phyloP scores from a whole-genome alignment of 2,329 filamentous ascomycete species.

The Monosporascus cannonballus region DNA sequence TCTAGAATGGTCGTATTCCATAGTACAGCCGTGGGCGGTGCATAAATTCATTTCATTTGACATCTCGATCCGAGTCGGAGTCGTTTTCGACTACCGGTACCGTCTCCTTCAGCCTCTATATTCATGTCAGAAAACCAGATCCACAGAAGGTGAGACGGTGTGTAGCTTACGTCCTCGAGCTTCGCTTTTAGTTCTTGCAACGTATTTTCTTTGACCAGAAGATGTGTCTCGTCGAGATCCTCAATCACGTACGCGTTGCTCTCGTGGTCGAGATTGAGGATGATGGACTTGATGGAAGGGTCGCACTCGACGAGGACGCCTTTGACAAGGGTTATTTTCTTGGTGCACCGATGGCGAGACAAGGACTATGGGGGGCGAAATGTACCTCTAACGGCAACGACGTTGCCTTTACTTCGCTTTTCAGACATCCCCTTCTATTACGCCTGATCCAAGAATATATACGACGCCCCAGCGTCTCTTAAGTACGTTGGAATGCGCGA shows the following conservation, averaged over 20 bases:
- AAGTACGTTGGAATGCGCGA: too few species aligned
- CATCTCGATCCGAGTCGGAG: slow-evolving; percentile 42
- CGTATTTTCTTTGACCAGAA: slow-evolving; percentile 71
- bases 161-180: slow-evolving; percentile 56
- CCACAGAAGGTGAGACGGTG: slow-evolving; percentile 1
- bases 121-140: slow-evolving; percentile 10
- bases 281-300: slow-evolving; percentile 82
- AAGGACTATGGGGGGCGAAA: not conserved
- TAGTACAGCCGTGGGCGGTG: not conserved
- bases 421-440: not conserved
- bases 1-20: not conserved
- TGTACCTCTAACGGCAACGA: not conserved
- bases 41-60: slow-evolving; percentile 14
- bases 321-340: slow-evolving; percentile 18
- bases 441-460: too few species aligned
- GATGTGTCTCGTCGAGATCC: slow-evolving; percentile 70
- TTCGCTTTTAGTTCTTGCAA: slow-evolving; percentile 59
- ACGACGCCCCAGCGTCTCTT: too few species aligned
- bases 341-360: not conserved
- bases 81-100: slow-evolving; percentile 43
- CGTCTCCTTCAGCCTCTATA: slow-evolving; percentile 45
- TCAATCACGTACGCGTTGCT: slow-evolving; percentile 73
- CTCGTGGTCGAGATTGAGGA: slow-evolving; percentile 67
- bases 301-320: slow-evolving; percentile 77
- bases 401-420: not conserved